Conservation (phyloP, 2,329 filamentous ascomycete genomes). For the Fusarium mundagurra region DNA sequence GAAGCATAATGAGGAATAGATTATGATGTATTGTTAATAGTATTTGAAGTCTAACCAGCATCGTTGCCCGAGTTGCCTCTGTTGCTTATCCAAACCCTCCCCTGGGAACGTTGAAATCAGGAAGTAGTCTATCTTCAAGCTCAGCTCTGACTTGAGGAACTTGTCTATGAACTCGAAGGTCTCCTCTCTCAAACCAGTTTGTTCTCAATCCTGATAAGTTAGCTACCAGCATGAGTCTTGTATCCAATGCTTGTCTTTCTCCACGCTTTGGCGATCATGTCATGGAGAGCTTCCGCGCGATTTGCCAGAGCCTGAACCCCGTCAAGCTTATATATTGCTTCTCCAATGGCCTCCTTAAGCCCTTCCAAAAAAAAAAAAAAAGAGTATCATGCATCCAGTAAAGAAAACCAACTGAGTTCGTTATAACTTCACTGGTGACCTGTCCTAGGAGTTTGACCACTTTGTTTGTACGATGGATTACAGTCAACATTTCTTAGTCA, state of each 20-base stretch:
- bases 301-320: neutral
- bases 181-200: neutral
- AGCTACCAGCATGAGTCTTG: neutral
- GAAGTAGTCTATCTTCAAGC: neutral
- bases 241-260: neutral
- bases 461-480: neutral
- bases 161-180: neutral
- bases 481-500: neutral
- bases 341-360: neutral
- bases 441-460: neutral
- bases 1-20: neutral
- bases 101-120: neutral
- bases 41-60: neutral
- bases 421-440: neutral
- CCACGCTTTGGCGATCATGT: neutral
- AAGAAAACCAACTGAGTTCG: neutral
- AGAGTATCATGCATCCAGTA: neutral
- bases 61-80: neutral
- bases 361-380: too few species aligned
- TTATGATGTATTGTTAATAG: neutral
- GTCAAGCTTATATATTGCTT: neutral
- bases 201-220: neutral
- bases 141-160: neutral
- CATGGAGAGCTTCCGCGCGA: neutral
- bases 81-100: neutral